A percentile compares a stretch with the other conserved stretches of the same genome.
Evolutionary conservation across 106 monocot species (phyloP).

Genomic region (Dioscorea dumetorum): DNA sequence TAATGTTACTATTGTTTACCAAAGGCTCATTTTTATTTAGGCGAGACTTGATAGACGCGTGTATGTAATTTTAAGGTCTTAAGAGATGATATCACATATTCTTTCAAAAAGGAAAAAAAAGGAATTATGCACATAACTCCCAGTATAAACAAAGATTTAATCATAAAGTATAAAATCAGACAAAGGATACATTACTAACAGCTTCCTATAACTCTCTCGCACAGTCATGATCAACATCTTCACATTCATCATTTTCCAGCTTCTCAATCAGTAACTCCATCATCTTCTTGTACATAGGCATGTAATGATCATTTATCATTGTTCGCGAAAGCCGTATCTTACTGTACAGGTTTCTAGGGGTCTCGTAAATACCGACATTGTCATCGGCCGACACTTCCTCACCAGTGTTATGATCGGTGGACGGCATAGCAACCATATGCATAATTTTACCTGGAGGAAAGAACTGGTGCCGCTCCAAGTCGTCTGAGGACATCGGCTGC

Average conservation of each 20-base stretch:
- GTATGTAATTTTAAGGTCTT: too few relatives aligned
- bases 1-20: too few relatives aligned
- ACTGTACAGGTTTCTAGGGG: slow-evolving; percentile 39
- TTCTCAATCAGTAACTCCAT: slow-evolving; percentile 36
- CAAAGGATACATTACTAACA: neutral
- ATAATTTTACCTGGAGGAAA: slow-evolving; percentile 49
- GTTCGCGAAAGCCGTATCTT: slow-evolving; percentile 37
- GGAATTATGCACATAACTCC: too few relatives aligned
- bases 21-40: too few relatives aligned
- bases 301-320: slow-evolving; percentile 61
- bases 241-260: slow-evolving; percentile 15
- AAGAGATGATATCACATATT: too few relatives aligned
- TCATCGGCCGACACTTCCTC: slow-evolving; percentile 5
- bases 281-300: slow-evolving; percentile 41
- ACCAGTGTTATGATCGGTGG: slow-evolving; percentile 1
- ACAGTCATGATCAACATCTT: neutral
- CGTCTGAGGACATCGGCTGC: neutral
- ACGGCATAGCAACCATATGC: slow-evolving; percentile 39
- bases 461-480: slow-evolving; percentile 15
- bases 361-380: slow-evolving; percentile 32
- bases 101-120: too few relatives aligned
- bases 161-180: neutral
- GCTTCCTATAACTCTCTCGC: neutral
- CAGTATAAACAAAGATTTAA: too few relatives aligned
- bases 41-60: too few relatives aligned